These are phyloP conservation scores for Tetragonia tetragonoides DNA, from an alignment of 148 eudicot species.

Conservation along the genomic window DNA sequence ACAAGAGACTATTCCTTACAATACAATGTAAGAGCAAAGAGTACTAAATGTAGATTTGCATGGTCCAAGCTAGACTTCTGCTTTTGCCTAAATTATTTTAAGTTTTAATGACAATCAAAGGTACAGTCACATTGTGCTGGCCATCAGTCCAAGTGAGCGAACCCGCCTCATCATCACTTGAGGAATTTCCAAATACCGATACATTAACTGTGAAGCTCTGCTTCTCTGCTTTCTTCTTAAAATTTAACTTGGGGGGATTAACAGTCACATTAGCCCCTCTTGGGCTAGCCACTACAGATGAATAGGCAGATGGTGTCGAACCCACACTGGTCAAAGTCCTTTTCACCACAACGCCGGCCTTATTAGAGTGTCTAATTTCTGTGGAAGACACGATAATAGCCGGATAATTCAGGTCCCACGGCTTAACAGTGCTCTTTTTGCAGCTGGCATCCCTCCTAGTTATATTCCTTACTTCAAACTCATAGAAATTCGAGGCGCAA, in stretches of 20 bases:
- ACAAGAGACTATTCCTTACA: not conserved
- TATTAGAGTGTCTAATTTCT: no score
- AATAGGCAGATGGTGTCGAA: not conserved
- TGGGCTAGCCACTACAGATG: not conserved
- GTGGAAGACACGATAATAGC: constrained; percentile 16
- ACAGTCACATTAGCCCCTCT: constrained; percentile 17
- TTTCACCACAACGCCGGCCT: not conserved
- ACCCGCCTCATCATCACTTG: not conserved
- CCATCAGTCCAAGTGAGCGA: constrained; percentile 17
- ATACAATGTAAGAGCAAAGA: not conserved
- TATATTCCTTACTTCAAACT: constrained; percentile 7
- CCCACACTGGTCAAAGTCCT: constrained; percentile 35
- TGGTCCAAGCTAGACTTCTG: no score
- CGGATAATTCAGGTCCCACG: constrained; percentile 32
- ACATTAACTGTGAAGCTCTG: constrained; percentile 6
- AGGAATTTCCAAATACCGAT: not conserved
- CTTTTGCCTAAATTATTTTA: not conserved
- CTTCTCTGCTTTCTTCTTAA: constrained; percentile 18
- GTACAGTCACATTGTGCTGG: not conserved
- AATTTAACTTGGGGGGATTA: constrained; percentile 13
- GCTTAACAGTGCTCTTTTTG: not conserved
- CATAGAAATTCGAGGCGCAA: constrained; percentile 17
- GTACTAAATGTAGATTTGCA: not conserved
- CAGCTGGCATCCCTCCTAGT: constrained; percentile 21
- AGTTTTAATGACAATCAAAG: not conserved